Evolutionary conservation across 164 flowering plant species (phyloP), one percentile per base, ranked within the genome.

Genomic region (Vitis rupestris): DNA sequence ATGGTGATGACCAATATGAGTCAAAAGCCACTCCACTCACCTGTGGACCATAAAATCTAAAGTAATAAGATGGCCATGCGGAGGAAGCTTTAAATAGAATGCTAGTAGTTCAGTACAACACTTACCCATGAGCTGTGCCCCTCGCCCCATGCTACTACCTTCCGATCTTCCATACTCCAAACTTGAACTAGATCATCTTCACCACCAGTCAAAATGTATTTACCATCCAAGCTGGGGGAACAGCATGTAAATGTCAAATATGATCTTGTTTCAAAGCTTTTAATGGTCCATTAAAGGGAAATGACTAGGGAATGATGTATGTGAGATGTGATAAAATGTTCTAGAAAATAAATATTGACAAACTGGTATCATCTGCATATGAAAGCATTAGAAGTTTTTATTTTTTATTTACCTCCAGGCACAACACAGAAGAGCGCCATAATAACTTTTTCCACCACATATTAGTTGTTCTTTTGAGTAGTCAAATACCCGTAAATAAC

Each of bases 11-110:
- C 99, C 99, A 96, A 81, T 81, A 87, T 51, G 99, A 84, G 75
- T 96, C 99, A 81, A 96, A 96, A 68, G 99, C 87, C 69, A 96
- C 99, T 69, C 97, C 98, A 85, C 99, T 96, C 44, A 96, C 99
- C 99, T 96, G 94, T 71, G 69, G 72, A 12, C 27, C 27, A 23
- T 23, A 23, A 23, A 23, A 23, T 23, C 27, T 23, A 23, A 23
- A 23, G 27, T 23, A 23, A 23, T 23, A 23, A 23, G 27, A 23
- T 23, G 27, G 2, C 27, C 27, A 23, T 23, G 27, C 27, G 2
- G 27, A 23, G 27, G 27, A 23, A 23, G 27, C 27, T 23, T 23
- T 23, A 23, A 23, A 23, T 23, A 23, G 27, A 23, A 23, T 23
- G 27, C 27, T 23, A 23, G 0, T 23, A 23, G 27, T 23, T 23